Evolutionary conservation across 257 asterid genomes (phyloP), one percentile per base, ranked within the genome.

Genomic region (Ajuga chamaepitys): DNA sequence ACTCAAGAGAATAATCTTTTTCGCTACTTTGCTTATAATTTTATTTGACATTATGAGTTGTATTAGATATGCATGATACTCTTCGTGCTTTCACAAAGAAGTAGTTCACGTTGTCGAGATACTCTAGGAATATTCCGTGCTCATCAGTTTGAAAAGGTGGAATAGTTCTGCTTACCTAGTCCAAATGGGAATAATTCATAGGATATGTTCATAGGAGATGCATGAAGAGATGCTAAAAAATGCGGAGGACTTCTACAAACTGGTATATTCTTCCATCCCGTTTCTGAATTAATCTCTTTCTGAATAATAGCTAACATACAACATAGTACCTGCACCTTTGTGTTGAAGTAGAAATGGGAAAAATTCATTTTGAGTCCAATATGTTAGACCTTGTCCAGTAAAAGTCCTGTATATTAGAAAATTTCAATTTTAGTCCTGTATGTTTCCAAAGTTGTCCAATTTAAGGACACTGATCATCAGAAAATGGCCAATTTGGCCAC

Each of bases 71-170:
- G 96, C 97, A 47, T 97, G 99, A 60, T 89, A 84, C 47, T 93
- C 99, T 0, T 74, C 96, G 4, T 93, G 99, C 82, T 93, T 93
- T 69, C 91, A 95, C 16, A 89, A 93, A 77, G 97, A 89, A 80
- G 99, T 95, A 55, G 99, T 62, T 86, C 99, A 1, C 99, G 89
- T 76, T 97, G 99, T 35, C 83, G 95, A 1, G 97, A 93, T 70
- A 93, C 97, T 18, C 83, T 87, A 34, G 99, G 97, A 60, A 93
- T 93, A 57, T 93, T 93, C 73, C 88, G 97, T 35, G 95, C 83
- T 60, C 97, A 89, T 74, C 96, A 93, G 71, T 89, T 93, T 78
- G 99, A 89, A 75, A 93, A 93, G 81, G 84, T 89, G 41, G 99
- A 89, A 68, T 97, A 93, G 58, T 93, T 87, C 75, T 89, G 99